phyloP scores from a whole-genome alignment of 768 basidiomycete genomes.

The Antrodiella citrinella region DNA sequence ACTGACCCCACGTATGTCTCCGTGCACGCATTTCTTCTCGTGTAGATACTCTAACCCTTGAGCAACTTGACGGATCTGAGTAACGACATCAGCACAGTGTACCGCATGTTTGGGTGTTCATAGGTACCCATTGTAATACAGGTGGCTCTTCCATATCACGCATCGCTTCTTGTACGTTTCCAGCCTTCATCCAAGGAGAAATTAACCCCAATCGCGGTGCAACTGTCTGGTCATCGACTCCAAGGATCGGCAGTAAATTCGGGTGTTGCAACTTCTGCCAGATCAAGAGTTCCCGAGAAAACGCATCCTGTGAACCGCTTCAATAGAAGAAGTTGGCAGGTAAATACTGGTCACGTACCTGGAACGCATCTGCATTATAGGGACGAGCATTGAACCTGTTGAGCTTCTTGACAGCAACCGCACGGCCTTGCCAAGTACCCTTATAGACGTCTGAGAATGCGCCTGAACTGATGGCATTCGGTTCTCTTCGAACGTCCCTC shows the following conservation, averaged over 20 bases:
- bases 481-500: neutral
- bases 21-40: neutral
- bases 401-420: neutral
- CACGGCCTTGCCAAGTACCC: neutral
- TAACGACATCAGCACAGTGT: too few relatives aligned
- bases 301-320: neutral
- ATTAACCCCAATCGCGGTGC: neutral
- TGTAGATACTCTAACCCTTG: neutral
- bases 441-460: neutral
- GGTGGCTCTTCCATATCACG: too few relatives aligned
- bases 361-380: neutral
- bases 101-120: too few relatives aligned
- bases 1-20: neutral
- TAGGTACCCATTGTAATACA: too few relatives aligned
- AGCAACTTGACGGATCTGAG: neutral
- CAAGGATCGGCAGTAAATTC: neutral
- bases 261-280: neutral
- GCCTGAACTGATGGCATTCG: neutral
- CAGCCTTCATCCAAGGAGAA: neutral
- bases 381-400: neutral
- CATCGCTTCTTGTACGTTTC: neutral
- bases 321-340: neutral
- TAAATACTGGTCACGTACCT: neutral
- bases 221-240: neutral
- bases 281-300: neutral